Base-by-base conservation (phyloP, 805 yeast genomes). In the Saccharomyces paradoxus region DNA sequence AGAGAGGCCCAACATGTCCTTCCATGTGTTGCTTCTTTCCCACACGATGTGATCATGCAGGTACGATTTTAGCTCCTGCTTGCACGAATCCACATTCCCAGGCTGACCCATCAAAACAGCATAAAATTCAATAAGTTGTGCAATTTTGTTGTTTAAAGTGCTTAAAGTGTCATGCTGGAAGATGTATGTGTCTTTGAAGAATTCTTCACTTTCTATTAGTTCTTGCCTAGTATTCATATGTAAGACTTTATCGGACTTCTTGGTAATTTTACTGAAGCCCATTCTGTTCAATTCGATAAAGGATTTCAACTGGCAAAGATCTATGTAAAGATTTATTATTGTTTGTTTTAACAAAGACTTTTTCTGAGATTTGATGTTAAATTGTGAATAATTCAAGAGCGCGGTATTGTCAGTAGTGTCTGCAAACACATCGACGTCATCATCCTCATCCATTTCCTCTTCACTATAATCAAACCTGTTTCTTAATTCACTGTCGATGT, bases 1-100 rank as follows among this genome's bases (percentile, higher is more conserved):
- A 65, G 89, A 96, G 63, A 91, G 72, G 6, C 94, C 92, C 59
- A 91, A 80, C 85, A 92, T 84, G 67, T 91, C 97, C 63, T 94
- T 83, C 98, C 98, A 91, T 21, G 90, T 96, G 0, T 96, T 91
- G 66, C 88, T 88, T 71, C 98, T 81, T 71, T 91, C 97, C 95
- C 96, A 92, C 21, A 91, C 96, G 49, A 91, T 87, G 67, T 90
- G 95, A 63, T 92, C 97, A 56, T 96, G 80, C 58, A 92, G 72
- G 57, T 78, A 81, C 1, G 83, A 77, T 54, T 81, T 80, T 57
- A 84, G 71, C 62, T 82, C 87, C 3, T 76, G 68, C 59, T 72
- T 78, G 32, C 83, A 81, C 9, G 71, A 62, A 29, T 75, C 80
- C 14, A 78, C 60, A 50, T 64, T 63, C 24, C 62, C 56, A 48